Evolutionary conservation across 306 rosid genomes (phyloP).

Genomic region (Geum urbanum): DNA sequence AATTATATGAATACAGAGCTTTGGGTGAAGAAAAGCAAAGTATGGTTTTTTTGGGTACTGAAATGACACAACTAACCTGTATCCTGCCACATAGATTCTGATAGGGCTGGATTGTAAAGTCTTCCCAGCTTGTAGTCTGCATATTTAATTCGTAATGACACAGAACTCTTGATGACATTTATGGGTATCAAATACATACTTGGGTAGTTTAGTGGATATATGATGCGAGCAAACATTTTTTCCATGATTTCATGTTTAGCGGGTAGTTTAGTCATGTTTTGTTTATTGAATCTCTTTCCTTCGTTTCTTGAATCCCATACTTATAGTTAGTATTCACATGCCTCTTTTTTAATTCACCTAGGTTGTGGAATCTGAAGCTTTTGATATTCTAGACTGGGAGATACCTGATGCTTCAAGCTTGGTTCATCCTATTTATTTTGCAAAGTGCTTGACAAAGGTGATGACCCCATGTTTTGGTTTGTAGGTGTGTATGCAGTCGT

Average conservation of each 20-base stretch:
- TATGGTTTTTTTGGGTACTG: neutral
- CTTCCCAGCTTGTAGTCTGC: neutral
- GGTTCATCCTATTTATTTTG: constrained; percentile 77
- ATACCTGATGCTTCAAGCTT: constrained; percentile 34
- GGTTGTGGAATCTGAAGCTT: constrained; percentile 50
- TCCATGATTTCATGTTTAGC: neutral
- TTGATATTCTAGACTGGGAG: constrained; percentile 48
- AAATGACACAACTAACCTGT: neutral
- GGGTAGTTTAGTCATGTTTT: neutral
- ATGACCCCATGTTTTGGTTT: constrained; percentile 4
- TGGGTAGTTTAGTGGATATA: neutral
- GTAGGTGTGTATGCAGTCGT: neutral
- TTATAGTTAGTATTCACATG: neutral
- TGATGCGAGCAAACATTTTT: neutral
- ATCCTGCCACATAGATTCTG: neutral
- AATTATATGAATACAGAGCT: too few relatives aligned
- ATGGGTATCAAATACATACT: neutral
- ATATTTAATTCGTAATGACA: neutral
- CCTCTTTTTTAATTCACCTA: constrained; percentile 31
- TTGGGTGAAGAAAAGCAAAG: neutral
- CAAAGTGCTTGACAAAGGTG: constrained; percentile 82
- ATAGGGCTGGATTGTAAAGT: neutral
- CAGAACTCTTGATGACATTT: neutral
- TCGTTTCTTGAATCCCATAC: neutral
- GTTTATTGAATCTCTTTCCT: neutral